These are phyloP conservation scores for Cafeteria roenbergensis DNA, from an alignment of 108 stramenopile genomes.

Conservation along the genomic window DNA sequence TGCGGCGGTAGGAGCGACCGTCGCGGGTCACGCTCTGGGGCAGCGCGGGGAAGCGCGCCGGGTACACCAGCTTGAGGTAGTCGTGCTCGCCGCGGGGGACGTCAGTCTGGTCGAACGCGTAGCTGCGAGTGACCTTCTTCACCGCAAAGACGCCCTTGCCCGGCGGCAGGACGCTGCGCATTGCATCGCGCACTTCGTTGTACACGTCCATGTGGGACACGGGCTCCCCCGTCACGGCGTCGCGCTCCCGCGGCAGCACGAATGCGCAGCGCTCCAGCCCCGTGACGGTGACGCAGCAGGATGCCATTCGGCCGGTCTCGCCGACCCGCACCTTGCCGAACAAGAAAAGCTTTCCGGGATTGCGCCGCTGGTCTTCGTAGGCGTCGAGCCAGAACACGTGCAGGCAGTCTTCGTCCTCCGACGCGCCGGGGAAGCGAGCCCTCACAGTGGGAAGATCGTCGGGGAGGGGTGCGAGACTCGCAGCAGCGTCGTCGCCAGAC, in stretches of 20 bases:
- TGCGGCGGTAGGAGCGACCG: slow-evolving; percentile 62
- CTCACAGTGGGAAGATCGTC: slow-evolving; percentile 27
- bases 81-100: slow-evolving; percentile 77
- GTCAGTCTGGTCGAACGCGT: slow-evolving; percentile 80
- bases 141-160: slow-evolving; percentile 57
- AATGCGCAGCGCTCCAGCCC: slow-evolving; percentile 67
- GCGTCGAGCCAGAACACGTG: slow-evolving; percentile 89
- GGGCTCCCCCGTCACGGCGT: slow-evolving; percentile 25
- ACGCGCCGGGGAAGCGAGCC: slow-evolving; percentile 19
- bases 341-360: slow-evolving; percentile 69
- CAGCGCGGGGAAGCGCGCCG: slow-evolving; percentile 67
- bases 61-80: slow-evolving; percentile 88
- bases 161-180: slow-evolving; percentile 64
- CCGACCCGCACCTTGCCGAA: slow-evolving; percentile 64
- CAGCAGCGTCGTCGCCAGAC: slow-evolving; percentile 13
- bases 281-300: slow-evolving; percentile 69
- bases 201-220: slow-evolving; percentile 61
- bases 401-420: slow-evolving; percentile 41
- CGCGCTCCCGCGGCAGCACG: slow-evolving; percentile 65
- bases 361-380: slow-evolving; percentile 37
- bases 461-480: slow-evolving; percentile 8
- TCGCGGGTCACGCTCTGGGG: slow-evolving; percentile 44
- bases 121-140: slow-evolving; percentile 70
- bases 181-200: slow-evolving; percentile 51
- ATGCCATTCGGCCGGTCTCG: slow-evolving; percentile 38